A percentile compares a stretch with the other conserved stretches of the same genome.
These are phyloP conservation scores for Capsicum rhomboideum DNA, from an alignment of 257 asterid species.

Conservation along the genomic window DNA sequence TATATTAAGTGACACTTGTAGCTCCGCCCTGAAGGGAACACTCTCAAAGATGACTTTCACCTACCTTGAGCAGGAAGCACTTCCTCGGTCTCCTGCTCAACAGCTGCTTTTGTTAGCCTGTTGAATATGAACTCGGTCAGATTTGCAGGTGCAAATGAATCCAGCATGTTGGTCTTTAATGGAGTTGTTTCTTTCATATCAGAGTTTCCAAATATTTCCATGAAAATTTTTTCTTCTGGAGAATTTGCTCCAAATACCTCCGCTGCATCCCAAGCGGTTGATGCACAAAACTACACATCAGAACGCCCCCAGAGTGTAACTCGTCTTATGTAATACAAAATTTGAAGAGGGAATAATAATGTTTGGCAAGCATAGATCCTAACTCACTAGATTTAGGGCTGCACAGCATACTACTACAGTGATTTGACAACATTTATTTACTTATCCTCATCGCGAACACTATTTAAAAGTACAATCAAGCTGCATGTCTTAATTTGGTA, in stretches of 20 bases:
- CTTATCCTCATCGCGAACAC: not conserved
- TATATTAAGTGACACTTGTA: no score
- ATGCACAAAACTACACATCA: constrained; percentile 18
- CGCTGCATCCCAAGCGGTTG: constrained; percentile 11
- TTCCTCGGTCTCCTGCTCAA: constrained; percentile 19
- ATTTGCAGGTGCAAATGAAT: constrained; percentile 13
- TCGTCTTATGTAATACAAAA: not conserved
- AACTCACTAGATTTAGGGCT: not conserved
- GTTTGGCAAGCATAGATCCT: not conserved
- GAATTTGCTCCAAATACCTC: constrained; percentile 13
- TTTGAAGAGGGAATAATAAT: not conserved
- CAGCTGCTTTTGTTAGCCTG: constrained; percentile 21
- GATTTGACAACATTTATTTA: not conserved
- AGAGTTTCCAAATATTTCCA: not conserved
- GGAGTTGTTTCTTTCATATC: constrained; percentile 11
- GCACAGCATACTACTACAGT: no score
- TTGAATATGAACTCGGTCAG: constrained; percentile 12
- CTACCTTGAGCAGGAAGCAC: constrained; percentile 35
- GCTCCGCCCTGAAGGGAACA: no score
- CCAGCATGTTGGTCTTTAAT: not conserved
- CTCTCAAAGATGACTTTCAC: constrained; percentile 1
- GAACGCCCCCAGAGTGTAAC: not conserved
- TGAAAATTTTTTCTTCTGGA: constrained; percentile 15
- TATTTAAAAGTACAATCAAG: not conserved
- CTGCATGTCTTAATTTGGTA: not conserved